These are phyloP conservation scores for Talaromyces ruber DNA, from an alignment of 495 filamentous ascomycete species.

Conservation along the genomic window DNA sequence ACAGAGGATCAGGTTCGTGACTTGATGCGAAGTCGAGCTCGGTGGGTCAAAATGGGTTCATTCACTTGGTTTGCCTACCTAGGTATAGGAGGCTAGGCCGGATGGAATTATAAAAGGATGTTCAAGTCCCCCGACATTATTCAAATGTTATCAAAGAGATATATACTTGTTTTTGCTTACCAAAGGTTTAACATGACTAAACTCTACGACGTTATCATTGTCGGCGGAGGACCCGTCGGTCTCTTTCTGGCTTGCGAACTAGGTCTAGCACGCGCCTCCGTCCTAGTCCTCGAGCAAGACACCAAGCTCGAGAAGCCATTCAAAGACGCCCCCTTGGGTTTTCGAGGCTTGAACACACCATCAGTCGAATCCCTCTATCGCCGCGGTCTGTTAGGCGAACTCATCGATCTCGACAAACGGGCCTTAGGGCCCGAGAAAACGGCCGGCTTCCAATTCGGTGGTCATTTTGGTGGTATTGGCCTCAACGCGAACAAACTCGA, in stretches of 20 bases:
- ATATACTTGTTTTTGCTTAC: neutral
- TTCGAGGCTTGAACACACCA: slow-evolving; percentile 18
- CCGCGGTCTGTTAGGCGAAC: slow-evolving; percentile 18
- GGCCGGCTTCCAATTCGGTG: slow-evolving; percentile 12
- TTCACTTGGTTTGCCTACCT: neutral
- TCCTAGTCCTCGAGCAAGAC: slow-evolving; percentile 20
- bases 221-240: slow-evolving; percentile 33
- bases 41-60: neutral
- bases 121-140: neutral
- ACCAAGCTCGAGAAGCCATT: slow-evolving; percentile 9
- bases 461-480: slow-evolving; percentile 22
- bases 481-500: slow-evolving; percentile 20
- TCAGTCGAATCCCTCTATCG: slow-evolving; percentile 23
- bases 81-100: neutral
- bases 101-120: neutral
- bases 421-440: neutral
- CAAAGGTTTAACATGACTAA: neutral
- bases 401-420: slow-evolving; percentile 7
- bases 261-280: slow-evolving; percentile 9
- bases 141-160: neutral
- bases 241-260: slow-evolving; percentile 29
- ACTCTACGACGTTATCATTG: slow-evolving; percentile 24
- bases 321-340: slow-evolving; percentile 13
- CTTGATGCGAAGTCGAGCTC: neutral
- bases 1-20: neutral